A percentile compares a stretch with the other conserved stretches of the same genome.
Evolutionary conservation across 78 protist species (phyloP).

Genomic region (Pelomyxa schiedti): DNA sequence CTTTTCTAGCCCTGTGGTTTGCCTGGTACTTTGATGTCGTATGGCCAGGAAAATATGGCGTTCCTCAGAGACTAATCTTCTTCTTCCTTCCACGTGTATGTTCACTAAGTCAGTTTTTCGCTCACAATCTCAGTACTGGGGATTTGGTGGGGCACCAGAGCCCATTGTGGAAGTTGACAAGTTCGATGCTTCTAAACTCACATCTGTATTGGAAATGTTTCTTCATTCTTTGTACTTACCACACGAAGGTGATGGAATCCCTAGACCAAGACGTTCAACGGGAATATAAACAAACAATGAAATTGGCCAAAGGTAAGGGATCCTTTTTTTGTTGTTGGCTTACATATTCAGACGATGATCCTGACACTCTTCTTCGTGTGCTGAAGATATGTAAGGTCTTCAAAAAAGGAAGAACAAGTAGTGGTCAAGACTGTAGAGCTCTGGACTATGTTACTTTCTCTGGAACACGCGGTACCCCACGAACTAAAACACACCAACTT

Average conservation of each 20-base stretch:
- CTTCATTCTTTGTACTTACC: background rate
- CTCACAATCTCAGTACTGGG: background rate
- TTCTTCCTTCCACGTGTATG: background rate
- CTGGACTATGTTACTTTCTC: background rate
- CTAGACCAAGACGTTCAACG: background rate
- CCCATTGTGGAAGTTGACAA: background rate
- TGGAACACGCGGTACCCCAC: background rate
- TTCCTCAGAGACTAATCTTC: background rate
- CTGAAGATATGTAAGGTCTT: background rate
- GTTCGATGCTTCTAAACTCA: background rate
- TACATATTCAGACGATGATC: too few species aligned
- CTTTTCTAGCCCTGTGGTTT: background rate
- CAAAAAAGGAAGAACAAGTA: background rate
- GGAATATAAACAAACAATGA: background rate
- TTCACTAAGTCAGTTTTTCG: background rate
- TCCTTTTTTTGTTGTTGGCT: too few species aligned
- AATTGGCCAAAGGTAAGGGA: background rate
- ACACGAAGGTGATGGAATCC: background rate
- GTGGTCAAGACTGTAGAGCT: background rate
- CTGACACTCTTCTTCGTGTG: background rate
- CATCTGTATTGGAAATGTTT: background rate
- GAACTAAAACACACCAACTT: background rate
- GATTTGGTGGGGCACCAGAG: background rate
- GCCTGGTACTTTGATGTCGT: background rate
- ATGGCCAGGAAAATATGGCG: conserved; percentile 1